phyloP scores from a whole-genome alignment of 768 basidiomycete genomes.

The Serendipita vermifera region DNA sequence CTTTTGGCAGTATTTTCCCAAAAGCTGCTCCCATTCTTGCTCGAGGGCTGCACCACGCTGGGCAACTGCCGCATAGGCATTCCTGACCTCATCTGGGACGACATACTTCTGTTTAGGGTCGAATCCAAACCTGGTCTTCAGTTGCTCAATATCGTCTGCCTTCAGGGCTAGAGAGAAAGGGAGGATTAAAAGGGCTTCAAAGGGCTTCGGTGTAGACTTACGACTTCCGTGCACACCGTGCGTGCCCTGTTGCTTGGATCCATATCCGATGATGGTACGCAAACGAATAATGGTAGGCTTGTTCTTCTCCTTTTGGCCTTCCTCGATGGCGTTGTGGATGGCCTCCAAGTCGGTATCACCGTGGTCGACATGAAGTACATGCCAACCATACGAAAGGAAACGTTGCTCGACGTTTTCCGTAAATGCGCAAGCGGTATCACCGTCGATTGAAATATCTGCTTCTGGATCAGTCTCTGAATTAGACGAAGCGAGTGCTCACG shows the following conservation, averaged over 20 bases:
- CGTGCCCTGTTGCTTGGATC: conserved; percentile 85
- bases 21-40: conserved; percentile 55
- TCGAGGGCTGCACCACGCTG: conserved; percentile 64
- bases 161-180: conserved; percentile 52
- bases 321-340: conserved; percentile 66
- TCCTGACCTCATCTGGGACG: conserved; percentile 61
- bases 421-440: conserved; percentile 82
- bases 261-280: conserved; percentile 85
- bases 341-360: conserved; percentile 73
- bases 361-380: conserved; percentile 71
- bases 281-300: conserved; percentile 83
- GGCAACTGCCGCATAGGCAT: conserved; percentile 51
- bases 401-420: conserved; percentile 86
- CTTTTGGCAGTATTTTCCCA: conserved; percentile 56
- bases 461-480: neutral
- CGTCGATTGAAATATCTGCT: conserved; percentile 90
- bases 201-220: conserved; percentile 40
- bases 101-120: conserved; percentile 64
- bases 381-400: conserved; percentile 88
- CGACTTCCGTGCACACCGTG: conserved; percentile 91
- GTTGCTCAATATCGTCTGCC: conserved; percentile 70
- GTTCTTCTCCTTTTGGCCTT: conserved; percentile 58
- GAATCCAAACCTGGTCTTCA: conserved; percentile 80
- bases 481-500: conserved; percentile 20
- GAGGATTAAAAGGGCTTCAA: conserved; percentile 13